Evolutionary conservation across 805 yeast genomes (phyloP).

Genomic region (Monosporozyma aerobia): DNA sequence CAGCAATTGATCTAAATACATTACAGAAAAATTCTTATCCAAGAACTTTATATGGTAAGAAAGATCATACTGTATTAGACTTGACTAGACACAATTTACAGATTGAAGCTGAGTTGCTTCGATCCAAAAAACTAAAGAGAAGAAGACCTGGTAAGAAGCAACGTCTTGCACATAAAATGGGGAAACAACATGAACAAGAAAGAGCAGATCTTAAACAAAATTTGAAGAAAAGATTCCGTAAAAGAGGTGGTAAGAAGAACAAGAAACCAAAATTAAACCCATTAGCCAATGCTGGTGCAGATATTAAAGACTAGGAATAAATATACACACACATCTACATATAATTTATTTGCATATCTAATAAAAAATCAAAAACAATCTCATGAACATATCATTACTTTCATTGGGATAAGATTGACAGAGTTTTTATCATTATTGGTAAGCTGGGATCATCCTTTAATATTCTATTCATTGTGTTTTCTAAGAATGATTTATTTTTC

Average conservation of each 20-base stretch:
- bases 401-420: slow-evolving; percentile 9
- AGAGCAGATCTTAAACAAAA: slow-evolving; percentile 18
- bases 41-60: not conserved
- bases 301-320: not conserved
- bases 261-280: slow-evolving; percentile 16
- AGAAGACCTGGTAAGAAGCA: slow-evolving; percentile 29
- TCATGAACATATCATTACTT: not conserved
- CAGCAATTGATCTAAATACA: slow-evolving; percentile 16
- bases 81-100: slow-evolving; percentile 12
- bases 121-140: slow-evolving; percentile 11
- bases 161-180: slow-evolving; percentile 22
- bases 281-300: slow-evolving; percentile 9
- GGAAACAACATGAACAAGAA: slow-evolving; percentile 14
- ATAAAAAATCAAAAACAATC: not conserved
- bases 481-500: slow-evolving; percentile 15
- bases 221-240: slow-evolving; percentile 28
- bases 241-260: slow-evolving; percentile 32
- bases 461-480: slow-evolving; percentile 14
- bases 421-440: slow-evolving; percentile 15
- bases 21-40: slow-evolving; percentile 5
- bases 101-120: slow-evolving; percentile 8
- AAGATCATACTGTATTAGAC: slow-evolving; percentile 9
- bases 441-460: slow-evolving; percentile 5
- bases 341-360: not conserved
- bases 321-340: not conserved